Evolutionary conservation across 2,329 filamentous ascomycete genomes (phyloP).

Genomic region (Whalleya microplaca): DNA sequence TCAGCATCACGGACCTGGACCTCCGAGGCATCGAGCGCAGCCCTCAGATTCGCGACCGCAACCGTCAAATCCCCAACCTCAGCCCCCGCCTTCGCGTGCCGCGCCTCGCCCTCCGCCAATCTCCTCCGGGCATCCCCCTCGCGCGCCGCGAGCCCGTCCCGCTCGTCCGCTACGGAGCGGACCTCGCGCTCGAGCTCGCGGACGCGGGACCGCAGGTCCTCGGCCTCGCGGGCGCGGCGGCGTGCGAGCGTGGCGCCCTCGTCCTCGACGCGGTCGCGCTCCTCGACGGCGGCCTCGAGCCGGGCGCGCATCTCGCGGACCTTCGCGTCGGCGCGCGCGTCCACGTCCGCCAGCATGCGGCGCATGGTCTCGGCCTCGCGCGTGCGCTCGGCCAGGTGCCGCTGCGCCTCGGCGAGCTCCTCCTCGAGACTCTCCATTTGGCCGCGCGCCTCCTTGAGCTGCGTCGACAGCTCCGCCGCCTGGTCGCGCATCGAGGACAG

Average conservation of each 20-base stretch:
- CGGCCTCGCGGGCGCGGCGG: slow-evolving; percentile 78
- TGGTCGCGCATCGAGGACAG: slow-evolving; percentile 94
- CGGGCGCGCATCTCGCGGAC: slow-evolving; percentile 86
- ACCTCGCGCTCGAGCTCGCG: slow-evolving; percentile 81
- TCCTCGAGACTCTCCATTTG: slow-evolving; percentile 88
- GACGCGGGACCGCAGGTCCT: slow-evolving; percentile 79
- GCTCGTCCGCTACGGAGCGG: slow-evolving; percentile 71
- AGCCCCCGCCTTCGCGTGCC: slow-evolving; percentile 68
- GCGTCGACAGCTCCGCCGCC: slow-evolving; percentile 81
- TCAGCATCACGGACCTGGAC: slow-evolving; percentile 82
- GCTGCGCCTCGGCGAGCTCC: slow-evolving; percentile 85
- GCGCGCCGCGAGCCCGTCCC: slow-evolving; percentile 74
- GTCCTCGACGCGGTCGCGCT: slow-evolving; percentile 90
- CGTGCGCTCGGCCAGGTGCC: slow-evolving; percentile 83
- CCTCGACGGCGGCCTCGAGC: slow-evolving; percentile 89
- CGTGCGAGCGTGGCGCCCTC: slow-evolving; percentile 80
- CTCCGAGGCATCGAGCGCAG: slow-evolving; percentile 86
- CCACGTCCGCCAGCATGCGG: slow-evolving; percentile 81
- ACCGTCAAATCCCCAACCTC: slow-evolving; percentile 77
- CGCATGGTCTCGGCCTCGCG: slow-evolving; percentile 96
- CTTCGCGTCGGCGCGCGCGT: slow-evolving; percentile 78
- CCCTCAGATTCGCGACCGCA: slow-evolving; percentile 76
- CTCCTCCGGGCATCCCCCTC: slow-evolving; percentile 76
- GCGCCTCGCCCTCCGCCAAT: slow-evolving; percentile 75
- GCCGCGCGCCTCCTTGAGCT: slow-evolving; percentile 86